Percentiles rank a stretch among this genome's conserved stretches.
These are phyloP conservation scores for Megacollybia marginata DNA, from an alignment of 768 basidiomycete species.

Conservation along the genomic window DNA sequence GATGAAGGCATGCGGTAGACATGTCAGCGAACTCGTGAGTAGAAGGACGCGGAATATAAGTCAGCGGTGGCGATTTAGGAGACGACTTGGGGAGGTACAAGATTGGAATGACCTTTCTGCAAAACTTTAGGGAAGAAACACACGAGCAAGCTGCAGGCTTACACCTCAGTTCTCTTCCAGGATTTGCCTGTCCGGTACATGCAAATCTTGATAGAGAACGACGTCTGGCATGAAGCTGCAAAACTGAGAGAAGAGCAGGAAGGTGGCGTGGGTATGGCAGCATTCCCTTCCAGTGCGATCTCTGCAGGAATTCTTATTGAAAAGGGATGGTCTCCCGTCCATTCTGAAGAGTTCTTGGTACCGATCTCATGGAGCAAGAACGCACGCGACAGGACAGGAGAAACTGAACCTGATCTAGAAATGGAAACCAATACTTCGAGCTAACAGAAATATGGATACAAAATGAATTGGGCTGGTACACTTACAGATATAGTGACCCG, in stretches of 20 bases:
- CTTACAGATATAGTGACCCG: conserved; percentile 31
- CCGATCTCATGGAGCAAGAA: neutral
- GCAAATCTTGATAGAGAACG: neutral
- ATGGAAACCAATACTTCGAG: conserved; percentile 29
- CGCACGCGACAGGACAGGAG: neutral
- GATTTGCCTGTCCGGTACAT: neutral
- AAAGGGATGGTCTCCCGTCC: neutral
- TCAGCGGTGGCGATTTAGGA: neutral
- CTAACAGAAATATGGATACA: conserved; percentile 15
- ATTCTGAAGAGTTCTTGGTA: too few species aligned
- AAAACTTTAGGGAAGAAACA: too few species aligned
- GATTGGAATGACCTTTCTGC: neutral
- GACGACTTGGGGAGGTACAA: neutral
- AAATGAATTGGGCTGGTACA: neutral
- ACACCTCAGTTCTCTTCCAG: neutral
- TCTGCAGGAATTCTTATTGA: neutral
- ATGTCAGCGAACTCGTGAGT: neutral
- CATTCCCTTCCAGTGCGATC: neutral
- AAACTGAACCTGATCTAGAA: conserved; percentile 18
- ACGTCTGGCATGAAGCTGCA: neutral
- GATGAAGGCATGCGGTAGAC: neutral
- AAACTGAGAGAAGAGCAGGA: neutral
- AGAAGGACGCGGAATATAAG: neutral
- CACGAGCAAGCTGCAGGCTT: neutral
- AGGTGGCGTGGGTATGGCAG: neutral